Evolutionary conservation across 352 stramenopile genomes (phyloP).

Genomic region (Albugo candida): DNA sequence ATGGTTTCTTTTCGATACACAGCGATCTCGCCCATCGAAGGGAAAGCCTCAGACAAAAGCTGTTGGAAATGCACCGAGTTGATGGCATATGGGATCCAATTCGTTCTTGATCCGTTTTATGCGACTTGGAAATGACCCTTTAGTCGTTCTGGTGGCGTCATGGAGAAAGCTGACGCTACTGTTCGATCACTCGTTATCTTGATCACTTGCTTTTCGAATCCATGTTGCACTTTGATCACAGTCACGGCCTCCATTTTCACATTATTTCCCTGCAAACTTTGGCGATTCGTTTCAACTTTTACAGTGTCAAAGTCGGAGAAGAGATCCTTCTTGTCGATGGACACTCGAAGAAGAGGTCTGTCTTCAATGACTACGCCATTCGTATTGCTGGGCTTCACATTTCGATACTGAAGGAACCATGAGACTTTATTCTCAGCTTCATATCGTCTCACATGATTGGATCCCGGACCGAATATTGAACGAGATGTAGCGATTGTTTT

Average conservation of each 20-base stretch:
- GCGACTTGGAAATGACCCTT: slow-evolving; percentile 75
- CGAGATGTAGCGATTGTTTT: slow-evolving; percentile 21
- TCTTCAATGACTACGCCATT: slow-evolving; percentile 27
- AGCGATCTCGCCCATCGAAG: background rate
- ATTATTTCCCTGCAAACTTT: slow-evolving; percentile 49
- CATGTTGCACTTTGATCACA: slow-evolving; percentile 75
- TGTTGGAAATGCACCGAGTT: slow-evolving; percentile 6
- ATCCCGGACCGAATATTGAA: slow-evolving; percentile 11
- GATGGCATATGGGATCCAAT: slow-evolving; percentile 39
- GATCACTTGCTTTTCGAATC: slow-evolving; percentile 84
- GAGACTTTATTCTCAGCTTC: slow-evolving; percentile 53
- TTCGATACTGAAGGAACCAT: slow-evolving; percentile 59
- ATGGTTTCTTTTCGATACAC: slow-evolving; percentile 13
- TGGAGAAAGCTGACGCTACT: background rate
- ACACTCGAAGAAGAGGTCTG: slow-evolving; percentile 46
- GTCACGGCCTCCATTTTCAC: slow-evolving; percentile 53
- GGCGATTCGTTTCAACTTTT: slow-evolving; percentile 16
- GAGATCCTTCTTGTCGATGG: slow-evolving; percentile 35
- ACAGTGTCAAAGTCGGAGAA: slow-evolving; percentile 26
- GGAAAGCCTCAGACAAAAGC: background rate
- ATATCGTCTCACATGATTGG: slow-evolving; percentile 45
- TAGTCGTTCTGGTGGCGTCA: slow-evolving; percentile 20
- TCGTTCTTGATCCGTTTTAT: slow-evolving; percentile 70
- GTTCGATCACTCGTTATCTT: slow-evolving; percentile 27
- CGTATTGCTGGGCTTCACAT: slow-evolving; percentile 22